Conservation (phyloP, 2,329 filamentous ascomycete genomes). For the Hypoxylon sp. region DNA sequence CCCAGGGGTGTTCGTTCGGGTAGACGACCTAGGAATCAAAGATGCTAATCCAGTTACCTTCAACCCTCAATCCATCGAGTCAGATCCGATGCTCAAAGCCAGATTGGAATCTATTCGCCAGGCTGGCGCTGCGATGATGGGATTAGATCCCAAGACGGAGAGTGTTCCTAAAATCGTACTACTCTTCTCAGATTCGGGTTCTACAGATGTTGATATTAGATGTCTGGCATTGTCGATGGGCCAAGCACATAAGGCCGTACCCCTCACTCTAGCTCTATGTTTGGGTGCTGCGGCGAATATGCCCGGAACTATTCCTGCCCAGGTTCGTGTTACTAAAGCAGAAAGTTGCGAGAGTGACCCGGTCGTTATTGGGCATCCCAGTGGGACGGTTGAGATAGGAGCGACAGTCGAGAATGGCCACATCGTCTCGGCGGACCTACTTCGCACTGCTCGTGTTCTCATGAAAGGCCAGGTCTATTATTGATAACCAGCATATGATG, state of each 20-base stretch:
- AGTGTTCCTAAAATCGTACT: conserved; percentile 65
- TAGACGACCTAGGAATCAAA: conserved; percentile 52
- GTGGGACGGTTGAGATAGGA: conserved; percentile 63
- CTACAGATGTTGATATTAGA: conserved; percentile 56
- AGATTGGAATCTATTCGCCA: conserved; percentile 58
- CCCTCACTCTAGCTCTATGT: conserved; percentile 60
- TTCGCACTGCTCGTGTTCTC: conserved; percentile 64
- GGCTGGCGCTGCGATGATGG: conserved; percentile 59
- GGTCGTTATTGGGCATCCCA: conserved; percentile 64
- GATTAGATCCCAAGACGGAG: conserved; percentile 56
- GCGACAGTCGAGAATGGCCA: conserved; percentile 58
- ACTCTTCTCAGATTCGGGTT: conserved; percentile 45
- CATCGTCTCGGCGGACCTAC: conserved; percentile 62
- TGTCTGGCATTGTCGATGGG: conserved; percentile 65
- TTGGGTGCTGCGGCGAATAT: conserved; percentile 59
- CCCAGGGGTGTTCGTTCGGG: conserved; percentile 60
- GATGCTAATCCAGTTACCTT: conserved; percentile 20
- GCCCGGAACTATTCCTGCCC: conserved; percentile 59
- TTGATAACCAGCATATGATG: conserved; percentile 36
- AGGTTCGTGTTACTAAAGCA: conserved; percentile 20
- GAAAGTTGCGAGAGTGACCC: conserved; percentile 21
- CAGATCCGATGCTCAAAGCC: conserved; percentile 51
- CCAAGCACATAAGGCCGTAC: conserved; percentile 62
- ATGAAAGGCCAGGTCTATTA: conserved; percentile 67
- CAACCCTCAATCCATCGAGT: conserved; percentile 54